These are phyloP conservation scores for Komagataella populi DNA, from an alignment of 805 yeast species.

Conservation along the genomic window DNA sequence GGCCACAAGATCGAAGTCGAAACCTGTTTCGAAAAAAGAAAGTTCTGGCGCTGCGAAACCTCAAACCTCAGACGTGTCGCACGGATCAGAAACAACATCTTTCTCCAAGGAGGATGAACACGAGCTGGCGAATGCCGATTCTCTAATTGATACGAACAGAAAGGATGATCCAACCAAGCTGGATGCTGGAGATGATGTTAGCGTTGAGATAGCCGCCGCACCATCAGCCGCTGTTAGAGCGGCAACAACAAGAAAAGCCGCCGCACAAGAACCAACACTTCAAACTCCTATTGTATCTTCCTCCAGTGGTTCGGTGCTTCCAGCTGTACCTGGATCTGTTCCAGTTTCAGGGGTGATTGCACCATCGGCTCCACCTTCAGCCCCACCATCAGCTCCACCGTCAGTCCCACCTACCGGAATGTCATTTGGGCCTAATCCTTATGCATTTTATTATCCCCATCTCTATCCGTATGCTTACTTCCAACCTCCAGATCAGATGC, in stretches of 20 bases:
- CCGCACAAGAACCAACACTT: not conserved
- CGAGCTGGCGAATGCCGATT: not conserved
- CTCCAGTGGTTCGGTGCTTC: not conserved
- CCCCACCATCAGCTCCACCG: constrained; percentile 1
- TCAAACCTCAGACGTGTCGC: not conserved
- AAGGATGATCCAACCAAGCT: not conserved
- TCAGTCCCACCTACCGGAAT: not conserved
- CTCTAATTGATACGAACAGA: not conserved
- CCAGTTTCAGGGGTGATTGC: not conserved
- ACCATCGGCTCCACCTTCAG: not conserved
- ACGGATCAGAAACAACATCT: not conserved
- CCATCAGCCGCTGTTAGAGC: not conserved
- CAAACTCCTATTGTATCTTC: not conserved
- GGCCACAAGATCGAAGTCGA: not conserved
- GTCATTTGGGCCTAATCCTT: not conserved
- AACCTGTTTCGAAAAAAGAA: not conserved
- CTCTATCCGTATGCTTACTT: not conserved
- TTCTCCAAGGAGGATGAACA: not conserved
- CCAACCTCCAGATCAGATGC: not conserved
- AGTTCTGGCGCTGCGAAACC: not conserved
- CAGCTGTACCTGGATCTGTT: not conserved
- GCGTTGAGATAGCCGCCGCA: not conserved
- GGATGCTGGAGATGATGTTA: not conserved
- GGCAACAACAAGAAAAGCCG: not conserved
- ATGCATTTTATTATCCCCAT: not conserved